phyloP scores from a whole-genome alignment of 164 flowering plant genomes.

The Umbilicus rupestris region DNA sequence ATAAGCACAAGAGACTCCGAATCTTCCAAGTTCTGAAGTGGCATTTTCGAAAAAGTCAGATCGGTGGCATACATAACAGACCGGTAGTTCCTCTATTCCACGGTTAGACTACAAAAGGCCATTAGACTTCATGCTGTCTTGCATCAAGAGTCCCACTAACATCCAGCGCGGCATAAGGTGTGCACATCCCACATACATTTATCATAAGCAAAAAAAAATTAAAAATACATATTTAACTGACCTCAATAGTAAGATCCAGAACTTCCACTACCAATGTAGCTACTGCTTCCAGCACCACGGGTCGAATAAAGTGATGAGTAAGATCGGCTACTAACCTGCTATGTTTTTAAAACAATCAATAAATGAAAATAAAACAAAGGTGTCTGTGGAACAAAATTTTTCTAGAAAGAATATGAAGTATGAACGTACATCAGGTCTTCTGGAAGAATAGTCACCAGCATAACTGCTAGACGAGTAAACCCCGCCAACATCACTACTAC shows the following conservation, averaged over 20 bases:
- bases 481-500: slow-evolving; percentile 63
- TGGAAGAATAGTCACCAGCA: slow-evolving; percentile 64
- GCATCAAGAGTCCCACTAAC: slow-evolving; percentile 8
- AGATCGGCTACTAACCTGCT: slow-evolving; percentile 72
- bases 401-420: not conserved
- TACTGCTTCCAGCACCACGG: slow-evolving; percentile 60
- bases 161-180: slow-evolving; percentile 11
- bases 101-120: slow-evolving; percentile 12
- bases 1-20: slow-evolving; percentile 23
- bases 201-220: not conserved
- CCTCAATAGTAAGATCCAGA: slow-evolving; percentile 83
- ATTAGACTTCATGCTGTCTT: not conserved
- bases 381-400: not conserved
- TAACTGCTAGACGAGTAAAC: slow-evolving; percentile 66
- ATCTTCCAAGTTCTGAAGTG: slow-evolving; percentile 46
- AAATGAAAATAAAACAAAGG: not conserved
- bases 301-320: slow-evolving; percentile 79
- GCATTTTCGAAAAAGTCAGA: slow-evolving; percentile 35
- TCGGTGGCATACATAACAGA: slow-evolving; percentile 51
- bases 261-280: slow-evolving; percentile 68
- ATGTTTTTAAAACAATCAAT: not conserved
- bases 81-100: slow-evolving; percentile 21
- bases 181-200: not conserved
- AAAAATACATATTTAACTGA: slow-evolving; percentile 14
- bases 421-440: slow-evolving; percentile 58